Conservation (phyloP, 2,329 filamentous ascomycete species). For the Myrmaecium sp. region DNA sequence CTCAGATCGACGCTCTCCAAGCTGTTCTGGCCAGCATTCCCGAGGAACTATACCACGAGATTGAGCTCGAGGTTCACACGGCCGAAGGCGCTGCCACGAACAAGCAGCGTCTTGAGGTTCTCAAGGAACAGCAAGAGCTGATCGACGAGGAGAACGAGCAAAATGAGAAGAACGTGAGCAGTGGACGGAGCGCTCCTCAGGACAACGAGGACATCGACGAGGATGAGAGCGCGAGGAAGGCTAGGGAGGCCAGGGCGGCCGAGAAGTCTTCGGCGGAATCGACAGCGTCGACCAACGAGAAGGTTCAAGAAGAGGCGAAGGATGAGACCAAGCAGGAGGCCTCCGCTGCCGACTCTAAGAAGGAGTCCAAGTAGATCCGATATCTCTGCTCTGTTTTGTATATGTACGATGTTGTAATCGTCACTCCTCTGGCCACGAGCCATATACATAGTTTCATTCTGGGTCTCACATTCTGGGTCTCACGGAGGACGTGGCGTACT, state of each 20-base stretch:
- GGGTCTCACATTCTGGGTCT: too few relatives aligned
- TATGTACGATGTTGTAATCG: too few relatives aligned
- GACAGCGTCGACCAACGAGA: too few relatives aligned
- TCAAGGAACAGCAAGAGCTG: constrained; percentile 95
- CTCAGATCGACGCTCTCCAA: constrained; percentile 82
- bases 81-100: constrained; percentile 95
- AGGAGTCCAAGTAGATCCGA: too few relatives aligned
- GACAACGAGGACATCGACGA: constrained; percentile 91
- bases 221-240: constrained; percentile 32
- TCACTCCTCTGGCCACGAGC: too few relatives aligned
- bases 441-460: too few relatives aligned
- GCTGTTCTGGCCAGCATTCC: constrained; percentile 88
- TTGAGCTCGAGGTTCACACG: constrained; percentile 93
- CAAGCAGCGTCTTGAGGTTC: constrained; percentile 93
- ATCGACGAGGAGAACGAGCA: constrained; percentile 96
- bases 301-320: too few relatives aligned
- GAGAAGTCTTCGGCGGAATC: background rate
- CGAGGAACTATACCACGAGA: constrained; percentile 98
- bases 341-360: too few relatives aligned
- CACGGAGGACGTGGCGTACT: too few relatives aligned
- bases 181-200: constrained; percentile 42
- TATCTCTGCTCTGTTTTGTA: too few relatives aligned
- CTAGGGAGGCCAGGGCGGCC: constrained; percentile 4
- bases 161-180: constrained; percentile 62
- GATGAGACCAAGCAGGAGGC: too few relatives aligned